A percentile compares a stretch with the other conserved stretches of the same genome.
Conservation (phyloP, 768 basidiomycete genomes). For the Hypholoma fasciculare region DNA sequence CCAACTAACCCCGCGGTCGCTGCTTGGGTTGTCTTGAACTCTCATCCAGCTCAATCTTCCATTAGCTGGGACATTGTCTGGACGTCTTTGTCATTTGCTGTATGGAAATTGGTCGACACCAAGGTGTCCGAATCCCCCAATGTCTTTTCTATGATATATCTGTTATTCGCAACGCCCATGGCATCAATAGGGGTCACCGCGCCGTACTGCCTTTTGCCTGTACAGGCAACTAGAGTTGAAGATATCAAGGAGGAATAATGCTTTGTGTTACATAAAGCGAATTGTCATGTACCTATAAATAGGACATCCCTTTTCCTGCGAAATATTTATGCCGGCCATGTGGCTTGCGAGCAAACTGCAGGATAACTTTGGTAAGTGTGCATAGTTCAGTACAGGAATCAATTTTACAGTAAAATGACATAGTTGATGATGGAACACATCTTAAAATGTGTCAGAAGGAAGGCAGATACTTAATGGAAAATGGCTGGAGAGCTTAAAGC, state of each 20-base stretch:
- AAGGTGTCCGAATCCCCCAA: slow-evolving; percentile 4
- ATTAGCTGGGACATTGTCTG: slow-evolving; percentile 69
- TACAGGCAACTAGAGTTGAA: background rate
- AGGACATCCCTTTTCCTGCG: too few species aligned
- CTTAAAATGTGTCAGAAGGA: too few species aligned
- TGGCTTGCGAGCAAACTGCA: too few species aligned
- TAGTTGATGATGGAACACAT: too few species aligned
- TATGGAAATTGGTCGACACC: slow-evolving; percentile 28
- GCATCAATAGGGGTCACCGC: slow-evolving; percentile 26
- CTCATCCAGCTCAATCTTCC: slow-evolving; percentile 62
- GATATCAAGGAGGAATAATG: background rate
- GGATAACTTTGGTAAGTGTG: too few species aligned
- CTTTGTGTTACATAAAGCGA: too few species aligned
- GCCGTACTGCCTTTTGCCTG: slow-evolving; percentile 21
- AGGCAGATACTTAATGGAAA: too few species aligned
- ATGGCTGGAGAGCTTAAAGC: too few species aligned
- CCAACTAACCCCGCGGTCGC: slow-evolving; percentile 20
- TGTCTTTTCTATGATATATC: slow-evolving; percentile 15
- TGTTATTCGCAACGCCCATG: slow-evolving; percentile 24
- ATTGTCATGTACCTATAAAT: too few species aligned
- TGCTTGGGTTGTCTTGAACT: slow-evolving; percentile 39
- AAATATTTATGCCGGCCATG: too few species aligned
- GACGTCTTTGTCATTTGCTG: slow-evolving; percentile 43
- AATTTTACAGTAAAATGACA: too few species aligned
- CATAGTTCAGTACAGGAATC: too few species aligned